phyloP scores from a whole-genome alignment of 768 basidiomycete species.

The Russula ochroleuca region DNA sequence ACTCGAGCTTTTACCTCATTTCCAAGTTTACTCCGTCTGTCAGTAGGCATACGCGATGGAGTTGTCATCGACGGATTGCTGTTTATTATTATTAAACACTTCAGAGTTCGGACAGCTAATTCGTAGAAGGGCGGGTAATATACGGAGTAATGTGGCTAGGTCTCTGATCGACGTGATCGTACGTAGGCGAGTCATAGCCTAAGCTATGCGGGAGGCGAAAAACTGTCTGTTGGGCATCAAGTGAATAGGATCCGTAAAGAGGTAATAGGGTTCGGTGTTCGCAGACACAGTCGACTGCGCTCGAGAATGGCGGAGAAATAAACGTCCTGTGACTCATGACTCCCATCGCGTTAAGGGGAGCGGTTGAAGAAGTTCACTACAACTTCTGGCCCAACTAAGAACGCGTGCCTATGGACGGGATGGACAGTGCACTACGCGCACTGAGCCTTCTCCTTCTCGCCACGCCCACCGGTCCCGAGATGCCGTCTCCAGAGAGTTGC shows the following conservation, averaged over 20 bases:
- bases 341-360: no score
- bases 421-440: conserved; percentile 2
- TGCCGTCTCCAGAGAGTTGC: not conserved
- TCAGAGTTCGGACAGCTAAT: no score
- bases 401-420: not conserved
- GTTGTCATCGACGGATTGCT: no score
- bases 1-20: no score
- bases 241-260: no score
- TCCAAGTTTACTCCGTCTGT: no score
- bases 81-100: no score
- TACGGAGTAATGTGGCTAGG: not conserved
- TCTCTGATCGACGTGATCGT: not conserved
- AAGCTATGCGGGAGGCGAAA: no score
- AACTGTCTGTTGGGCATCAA: no score
- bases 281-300: no score
- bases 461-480: not conserved
- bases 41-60: not conserved
- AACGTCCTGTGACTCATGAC: not conserved
- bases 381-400: not conserved
- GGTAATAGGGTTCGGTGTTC: no score
- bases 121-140: no score
- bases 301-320: not conserved
- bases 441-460: conserved; percentile 9
- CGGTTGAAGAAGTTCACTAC: not conserved
- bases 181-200: not conserved